These are phyloP conservation scores for Pelargonium nanum DNA, from an alignment of 345 rosid species.

Conservation along the genomic window DNA sequence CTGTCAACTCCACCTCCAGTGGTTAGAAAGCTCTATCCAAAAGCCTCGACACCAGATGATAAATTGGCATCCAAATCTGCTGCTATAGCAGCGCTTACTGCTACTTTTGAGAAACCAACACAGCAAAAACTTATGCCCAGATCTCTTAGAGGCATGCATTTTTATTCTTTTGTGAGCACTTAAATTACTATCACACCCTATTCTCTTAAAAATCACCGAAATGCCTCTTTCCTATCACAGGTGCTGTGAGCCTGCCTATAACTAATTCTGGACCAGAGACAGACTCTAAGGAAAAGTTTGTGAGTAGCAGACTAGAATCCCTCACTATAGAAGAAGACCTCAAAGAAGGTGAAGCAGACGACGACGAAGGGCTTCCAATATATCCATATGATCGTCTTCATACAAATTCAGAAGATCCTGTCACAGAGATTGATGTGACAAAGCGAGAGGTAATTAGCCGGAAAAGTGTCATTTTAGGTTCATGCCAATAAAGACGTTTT, in stretches of 20 bases:
- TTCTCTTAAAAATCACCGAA: not conserved
- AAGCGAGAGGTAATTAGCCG: constrained; percentile 59
- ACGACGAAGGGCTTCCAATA: constrained; percentile 67
- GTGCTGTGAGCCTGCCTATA: constrained; percentile 40
- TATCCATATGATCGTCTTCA: constrained; percentile 72
- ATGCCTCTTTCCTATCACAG: not conserved
- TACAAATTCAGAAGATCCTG: constrained; percentile 51
- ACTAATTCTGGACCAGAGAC: constrained; percentile 38
- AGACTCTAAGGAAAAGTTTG: constrained; percentile 39
- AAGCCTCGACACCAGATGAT: constrained; percentile 65
- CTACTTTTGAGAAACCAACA: constrained; percentile 61
- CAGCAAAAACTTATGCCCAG: constrained; percentile 60
- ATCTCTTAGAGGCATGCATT: constrained; percentile 53
- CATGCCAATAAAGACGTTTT: constrained; percentile 2
- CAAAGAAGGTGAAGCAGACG: constrained; percentile 78
- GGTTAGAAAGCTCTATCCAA: constrained; percentile 79
- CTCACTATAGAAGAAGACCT: constrained; percentile 74
- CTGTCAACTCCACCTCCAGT: constrained; percentile 99
- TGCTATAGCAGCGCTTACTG: constrained; percentile 59
- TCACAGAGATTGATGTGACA: constrained; percentile 68
- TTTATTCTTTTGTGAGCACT: too few species aligned
- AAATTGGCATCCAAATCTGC: constrained; percentile 47
- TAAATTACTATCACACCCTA: not conserved
- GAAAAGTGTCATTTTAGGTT: not conserved
- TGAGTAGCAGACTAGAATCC: constrained; percentile 60